A percentile compares a stretch with the other conserved stretches of the same genome.
Conservation (phyloP, 208 protist genomes). For the Trypanosoma avium region DNA sequence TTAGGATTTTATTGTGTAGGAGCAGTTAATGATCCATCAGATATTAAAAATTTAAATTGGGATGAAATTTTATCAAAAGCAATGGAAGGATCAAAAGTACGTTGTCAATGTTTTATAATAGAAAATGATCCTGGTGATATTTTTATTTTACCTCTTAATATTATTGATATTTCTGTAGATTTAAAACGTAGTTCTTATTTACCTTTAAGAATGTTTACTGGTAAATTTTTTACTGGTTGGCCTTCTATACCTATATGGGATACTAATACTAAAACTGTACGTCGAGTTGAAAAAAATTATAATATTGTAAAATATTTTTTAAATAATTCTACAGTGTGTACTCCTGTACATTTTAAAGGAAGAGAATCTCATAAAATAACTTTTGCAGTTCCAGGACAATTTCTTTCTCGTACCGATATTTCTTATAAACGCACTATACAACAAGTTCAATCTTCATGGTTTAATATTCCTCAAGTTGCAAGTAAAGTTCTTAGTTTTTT, state of each 20-base stretch:
- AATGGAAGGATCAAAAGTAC: slow-evolving; percentile 33
- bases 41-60: slow-evolving; percentile 33
- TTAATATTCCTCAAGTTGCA: slow-evolving; percentile 29
- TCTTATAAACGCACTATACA: neutral
- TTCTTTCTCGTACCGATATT: neutral
- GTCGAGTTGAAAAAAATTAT: slow-evolving; percentile 52
- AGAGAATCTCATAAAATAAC: neutral
- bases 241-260: slow-evolving; percentile 70
- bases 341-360: neutral
- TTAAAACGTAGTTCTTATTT: slow-evolving; percentile 41
- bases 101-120: slow-evolving; percentile 43
- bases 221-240: slow-evolving; percentile 77
- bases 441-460: slow-evolving; percentile 28
- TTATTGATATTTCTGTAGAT: slow-evolving; percentile 61
- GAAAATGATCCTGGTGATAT: slow-evolving; percentile 37
- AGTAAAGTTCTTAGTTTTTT: slow-evolving; percentile 36
- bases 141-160: slow-evolving; percentile 34
- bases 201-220: slow-evolving; percentile 39
- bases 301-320: slow-evolving; percentile 22
- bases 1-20: slow-evolving; percentile 47
- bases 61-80: slow-evolving; percentile 26
- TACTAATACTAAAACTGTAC: slow-evolving; percentile 36
- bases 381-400: neutral
- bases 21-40: slow-evolving; percentile 27
- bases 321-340: neutral